Base-by-base conservation (phyloP, 2,329 filamentous ascomycete species). In the Pyrenophora teres region DNA sequence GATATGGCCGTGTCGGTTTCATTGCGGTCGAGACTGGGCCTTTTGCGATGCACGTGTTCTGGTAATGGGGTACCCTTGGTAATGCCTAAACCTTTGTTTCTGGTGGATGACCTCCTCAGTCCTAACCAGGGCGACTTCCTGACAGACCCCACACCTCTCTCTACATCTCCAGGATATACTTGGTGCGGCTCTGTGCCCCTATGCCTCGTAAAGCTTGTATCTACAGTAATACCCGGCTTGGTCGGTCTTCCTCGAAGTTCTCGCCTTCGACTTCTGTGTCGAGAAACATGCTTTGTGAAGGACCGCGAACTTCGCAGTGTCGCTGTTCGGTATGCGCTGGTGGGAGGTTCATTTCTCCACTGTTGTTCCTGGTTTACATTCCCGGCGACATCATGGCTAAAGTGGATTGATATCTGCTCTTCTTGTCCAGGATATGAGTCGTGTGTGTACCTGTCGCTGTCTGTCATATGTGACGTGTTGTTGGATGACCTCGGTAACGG, bases 191-290 rank as follows among this genome's bases (percentile, higher is more conserved):
- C 54, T 71, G 76, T 54, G 40, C 65, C 75, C 60, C 62, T 64
- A 44, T 77, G 75, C 33, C 70, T 67, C 27, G 83, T 77, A 77
- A 90, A 87, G 65, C 87, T 86, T 2, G 88, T 92, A 57, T 90
- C 84, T 16, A 91, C 70, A 57, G 78, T 86, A 65, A 89, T 88
- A 10, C 85, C 85, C 7, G 82, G 83, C 47, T 72, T 81, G 79
- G 49, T 80, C 78, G 69, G 86, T 83, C 65, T 86, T 78, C 18
- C 80, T 78, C 67, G 52, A 63, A 83, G 83, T 63, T 88, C 85
- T 45, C 85, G 79, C 25, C 81, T 80, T 47, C 81, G 81, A 3
- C 86, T 88, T 65, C 81, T 86, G 18, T 74, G 68, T 46, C 76
- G 67, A 16, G 67, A 69, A 10, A 72, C 63, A 50, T 73, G 76